Conservation (phyloP, 1,139 yeast species). For the Saccharomyces pastorianus region DNA sequence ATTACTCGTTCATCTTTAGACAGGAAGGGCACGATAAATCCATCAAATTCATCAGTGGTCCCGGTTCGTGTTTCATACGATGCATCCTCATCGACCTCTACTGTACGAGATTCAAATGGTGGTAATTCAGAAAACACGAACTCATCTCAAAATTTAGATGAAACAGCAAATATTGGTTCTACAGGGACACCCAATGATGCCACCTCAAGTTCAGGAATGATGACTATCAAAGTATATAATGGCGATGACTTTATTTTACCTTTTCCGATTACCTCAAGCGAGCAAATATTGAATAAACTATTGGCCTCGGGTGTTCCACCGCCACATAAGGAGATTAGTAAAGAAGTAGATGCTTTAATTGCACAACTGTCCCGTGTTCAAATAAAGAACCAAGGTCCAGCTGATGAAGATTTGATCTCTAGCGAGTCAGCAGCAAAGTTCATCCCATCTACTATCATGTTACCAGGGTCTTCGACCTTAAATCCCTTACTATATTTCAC, state of each 20-base stretch:
- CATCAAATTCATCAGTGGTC: constrained; percentile 4
- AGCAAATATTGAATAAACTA: constrained; percentile 20
- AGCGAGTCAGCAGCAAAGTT: constrained; percentile 33
- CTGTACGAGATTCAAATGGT: constrained; percentile 1
- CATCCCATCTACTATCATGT: constrained; percentile 60
- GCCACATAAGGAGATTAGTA: constrained; percentile 9
- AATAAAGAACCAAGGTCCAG: constrained; percentile 22
- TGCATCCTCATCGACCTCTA: constrained; percentile 2
- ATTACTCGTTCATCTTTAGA: constrained; percentile 3
- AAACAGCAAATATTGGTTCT: background rate
- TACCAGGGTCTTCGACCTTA: constrained; percentile 43
- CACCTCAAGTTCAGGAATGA: constrained; percentile 18
- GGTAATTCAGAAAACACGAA: background rate
- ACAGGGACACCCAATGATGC: background rate
- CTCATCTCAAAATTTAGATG: constrained; percentile 11
- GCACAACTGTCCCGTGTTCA: constrained; percentile 25
- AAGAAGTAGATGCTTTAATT: constrained; percentile 22
- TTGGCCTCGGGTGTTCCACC: constrained; percentile 26
- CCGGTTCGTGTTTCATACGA: constrained; percentile 5
- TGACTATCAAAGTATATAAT: constrained; percentile 24
- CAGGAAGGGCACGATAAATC: constrained; percentile 3
- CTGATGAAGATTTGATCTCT: constrained; percentile 24
- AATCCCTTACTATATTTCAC: constrained; percentile 60
- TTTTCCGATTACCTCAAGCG: constrained; percentile 24
- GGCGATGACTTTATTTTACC: constrained; percentile 26